Evolutionary conservation across 2,329 filamentous ascomycete genomes (phyloP).

Genomic region (Colletotrichum salicis): DNA sequence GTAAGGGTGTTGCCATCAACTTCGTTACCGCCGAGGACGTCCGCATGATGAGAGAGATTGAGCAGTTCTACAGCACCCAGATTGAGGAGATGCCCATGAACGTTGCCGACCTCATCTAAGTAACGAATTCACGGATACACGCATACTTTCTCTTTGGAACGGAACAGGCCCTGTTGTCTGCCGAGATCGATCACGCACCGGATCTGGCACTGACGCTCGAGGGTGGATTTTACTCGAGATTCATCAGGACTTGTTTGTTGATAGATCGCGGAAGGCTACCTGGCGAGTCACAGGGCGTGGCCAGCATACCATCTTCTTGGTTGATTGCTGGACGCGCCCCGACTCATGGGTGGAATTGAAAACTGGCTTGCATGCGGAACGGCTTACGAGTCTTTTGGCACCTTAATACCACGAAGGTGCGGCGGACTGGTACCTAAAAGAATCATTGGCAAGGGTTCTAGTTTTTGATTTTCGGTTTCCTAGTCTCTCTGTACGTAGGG

Average conservation of each 20-base stretch:
- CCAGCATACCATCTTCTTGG: conserved; percentile 20
- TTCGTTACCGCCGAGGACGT: conserved; percentile 99
- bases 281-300: conserved; percentile 34
- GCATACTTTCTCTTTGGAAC: conserved; percentile 33
- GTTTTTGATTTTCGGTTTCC: conserved; percentile 37
- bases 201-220: conserved; percentile 34
- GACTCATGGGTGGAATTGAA: conserved; percentile 37
- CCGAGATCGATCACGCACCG: conserved; percentile 30
- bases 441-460: conserved; percentile 38
- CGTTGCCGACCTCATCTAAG: conserved; percentile 80
- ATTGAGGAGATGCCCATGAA: conserved; percentile 99
- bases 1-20: conserved; percentile 99
- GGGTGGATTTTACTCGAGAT: conserved; percentile 33
- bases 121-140: conserved; percentile 29
- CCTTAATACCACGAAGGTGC: conserved; percentile 39
- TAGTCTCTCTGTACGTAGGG: conserved; percentile 39
- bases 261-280: conserved; percentile 38
- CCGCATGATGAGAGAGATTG: conserved; percentile 99
- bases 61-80: conserved; percentile 99
- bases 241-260: conserved; percentile 37
- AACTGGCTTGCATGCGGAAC: conserved; percentile 38
- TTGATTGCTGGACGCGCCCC: conserved; percentile 30
- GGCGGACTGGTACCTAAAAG: conserved; percentile 37
- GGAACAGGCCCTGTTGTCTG: conserved; percentile 32
- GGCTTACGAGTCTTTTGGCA: conserved; percentile 37